Conservation (phyloP, 164 flowering plant genomes). For the Vitis riparia region DNA sequence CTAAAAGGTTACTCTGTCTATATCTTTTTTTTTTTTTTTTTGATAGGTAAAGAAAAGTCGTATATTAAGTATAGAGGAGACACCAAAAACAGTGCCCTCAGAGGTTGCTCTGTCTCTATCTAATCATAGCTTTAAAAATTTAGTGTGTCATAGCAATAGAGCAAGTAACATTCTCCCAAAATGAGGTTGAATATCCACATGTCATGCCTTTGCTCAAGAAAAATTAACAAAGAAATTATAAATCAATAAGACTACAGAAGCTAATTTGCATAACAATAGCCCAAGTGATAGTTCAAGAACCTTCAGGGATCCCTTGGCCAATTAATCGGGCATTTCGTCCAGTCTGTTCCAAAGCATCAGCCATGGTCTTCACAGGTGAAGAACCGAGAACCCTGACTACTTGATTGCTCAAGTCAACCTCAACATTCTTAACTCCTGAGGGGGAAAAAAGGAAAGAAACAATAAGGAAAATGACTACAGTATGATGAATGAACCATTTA, state of each 20-base stretch:
- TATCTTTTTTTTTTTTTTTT: no score
- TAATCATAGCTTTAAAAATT: background rate
- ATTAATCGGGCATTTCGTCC: constrained; percentile 81
- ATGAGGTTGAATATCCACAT: background rate
- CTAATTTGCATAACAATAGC: no score
- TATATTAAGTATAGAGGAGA: no score
- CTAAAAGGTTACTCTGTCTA: no score
- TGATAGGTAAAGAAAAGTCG: no score
- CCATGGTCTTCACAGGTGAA: constrained; percentile 67
- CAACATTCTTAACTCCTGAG: constrained; percentile 77
- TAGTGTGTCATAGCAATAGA: background rate
- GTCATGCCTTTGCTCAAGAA: no score
- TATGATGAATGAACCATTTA: background rate
- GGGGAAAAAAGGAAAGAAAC: background rate
- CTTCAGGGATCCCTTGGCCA: constrained; percentile 90
- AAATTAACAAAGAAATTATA: no score
- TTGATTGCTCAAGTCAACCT: constrained; percentile 79
- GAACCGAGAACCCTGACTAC: constrained; percentile 80
- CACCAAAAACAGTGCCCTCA: no score
- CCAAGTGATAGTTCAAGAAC: constrained; percentile 30
- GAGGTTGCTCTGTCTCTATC: no score
- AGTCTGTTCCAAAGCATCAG: constrained; percentile 84
- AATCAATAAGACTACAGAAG: no score
- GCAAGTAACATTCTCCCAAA: background rate
- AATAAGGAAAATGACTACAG: background rate